Base-by-base conservation (phyloP, 192 early-diverging fungal species). In the Entomortierella chlamydospora region DNA sequence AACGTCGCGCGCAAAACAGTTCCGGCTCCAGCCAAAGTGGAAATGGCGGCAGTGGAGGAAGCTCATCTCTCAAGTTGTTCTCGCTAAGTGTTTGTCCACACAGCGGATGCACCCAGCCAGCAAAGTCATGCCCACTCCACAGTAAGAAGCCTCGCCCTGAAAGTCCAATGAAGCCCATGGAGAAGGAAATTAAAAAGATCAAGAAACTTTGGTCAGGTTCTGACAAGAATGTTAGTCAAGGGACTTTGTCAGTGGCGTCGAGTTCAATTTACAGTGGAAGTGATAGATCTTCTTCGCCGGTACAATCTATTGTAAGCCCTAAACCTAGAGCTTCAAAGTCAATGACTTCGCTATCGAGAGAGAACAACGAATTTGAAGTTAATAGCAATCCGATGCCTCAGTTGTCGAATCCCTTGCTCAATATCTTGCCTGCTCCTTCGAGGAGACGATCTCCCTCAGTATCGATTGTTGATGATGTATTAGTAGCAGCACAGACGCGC, bases 401-500 rank as follows among this genome's bases (percentile, higher is more conserved):
- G 2, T 68, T 61, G 0, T 29, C 76, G 9, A 54, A 33, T 39
- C 22, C 33, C 43, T 17, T 79, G 12, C 56, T 47, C 15, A 61
- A 43, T 33, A 1, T 65, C 0, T 37, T 54, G 4, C 54, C 67
- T 0, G 33, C 57, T 0, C 41, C 54, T 1, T 41, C 39, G 17
- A 54, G 68, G 42, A 50, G 52, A 25, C 54, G 76, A 30, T 79
- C 76, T 1, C 76, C 76, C 1, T 79, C 76, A 20, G 76, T 79
- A 4, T 65, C 68, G 15, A 49, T 79, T 15, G 18, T 70, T 20
- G 76, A 79, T 29, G 76, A 79, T 37, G 68, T 68, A 17, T 26
- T 70, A 8, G 28, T 55, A 23, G 60, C 42, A 12, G 22, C 60
- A 34, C 73, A 63, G 7, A 31, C 55, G 33, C 65, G 68, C 2